Evolutionary conservation across 345 rosid species (phyloP).

Genomic region (Salix arbutifolia): DNA sequence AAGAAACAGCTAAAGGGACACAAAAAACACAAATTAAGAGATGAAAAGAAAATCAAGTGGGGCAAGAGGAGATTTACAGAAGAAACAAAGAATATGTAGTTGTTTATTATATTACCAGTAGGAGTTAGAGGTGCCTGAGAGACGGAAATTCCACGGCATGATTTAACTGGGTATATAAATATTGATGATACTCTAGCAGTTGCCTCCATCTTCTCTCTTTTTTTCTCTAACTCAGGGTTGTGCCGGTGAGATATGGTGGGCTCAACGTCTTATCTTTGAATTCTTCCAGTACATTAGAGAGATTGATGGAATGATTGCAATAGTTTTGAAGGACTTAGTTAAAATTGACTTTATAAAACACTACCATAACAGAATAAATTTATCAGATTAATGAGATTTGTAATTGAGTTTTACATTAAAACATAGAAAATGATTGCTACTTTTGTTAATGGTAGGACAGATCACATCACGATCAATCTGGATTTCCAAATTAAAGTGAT

Average conservation of each 20-base stretch:
- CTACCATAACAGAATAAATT: too few relatives aligned
- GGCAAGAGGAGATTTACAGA: neutral
- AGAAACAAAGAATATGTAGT: neutral
- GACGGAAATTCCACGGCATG: conserved; percentile 74
- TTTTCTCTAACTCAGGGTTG: neutral
- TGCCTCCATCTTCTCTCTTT: conserved; percentile 11
- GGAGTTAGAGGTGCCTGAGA: conserved; percentile 70
- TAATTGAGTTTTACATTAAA: too few relatives aligned
- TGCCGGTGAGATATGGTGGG: neutral
- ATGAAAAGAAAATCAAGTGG: neutral
- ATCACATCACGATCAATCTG: too few relatives aligned
- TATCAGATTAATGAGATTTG: too few relatives aligned
- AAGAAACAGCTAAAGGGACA: neutral
- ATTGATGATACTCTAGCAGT: conserved; percentile 46
- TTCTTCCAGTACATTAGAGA: too few relatives aligned
- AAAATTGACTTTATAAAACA: too few relatives aligned
- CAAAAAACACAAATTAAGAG: neutral
- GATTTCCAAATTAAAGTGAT: too few relatives aligned
- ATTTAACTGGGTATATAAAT: conserved; percentile 74
- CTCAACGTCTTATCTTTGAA: too few relatives aligned
- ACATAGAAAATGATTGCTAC: too few relatives aligned
- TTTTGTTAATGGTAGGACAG: too few relatives aligned
- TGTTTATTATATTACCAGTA: conserved; percentile 42
- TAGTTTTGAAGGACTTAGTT: too few relatives aligned
- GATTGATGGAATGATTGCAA: too few relatives aligned